These are phyloP conservation scores for Vaccinium vitisidaea DNA, from an alignment of 148 eudicot genomes.

Conservation along the genomic window DNA sequence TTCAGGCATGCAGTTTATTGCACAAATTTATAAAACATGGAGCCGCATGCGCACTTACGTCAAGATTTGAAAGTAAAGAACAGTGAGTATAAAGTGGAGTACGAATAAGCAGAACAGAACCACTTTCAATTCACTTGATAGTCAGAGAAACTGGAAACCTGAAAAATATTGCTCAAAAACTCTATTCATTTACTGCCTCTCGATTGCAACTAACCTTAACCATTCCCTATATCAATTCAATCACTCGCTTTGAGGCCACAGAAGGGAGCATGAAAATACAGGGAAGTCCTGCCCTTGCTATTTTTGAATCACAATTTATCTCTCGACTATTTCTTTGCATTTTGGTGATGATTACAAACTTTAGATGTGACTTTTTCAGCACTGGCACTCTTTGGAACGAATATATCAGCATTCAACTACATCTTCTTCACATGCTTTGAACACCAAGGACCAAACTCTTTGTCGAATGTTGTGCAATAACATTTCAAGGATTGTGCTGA, in stretches of 20 bases:
- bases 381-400: background rate
- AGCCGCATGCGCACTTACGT: background rate
- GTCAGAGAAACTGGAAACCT: background rate
- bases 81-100: background rate
- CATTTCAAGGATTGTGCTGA: background rate
- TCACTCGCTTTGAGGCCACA: background rate
- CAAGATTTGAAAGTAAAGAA: background rate
- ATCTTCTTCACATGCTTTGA: slow-evolving; percentile 10
- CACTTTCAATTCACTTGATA: background rate
- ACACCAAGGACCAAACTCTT: background rate
- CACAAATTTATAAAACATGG: background rate
- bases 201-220: background rate
- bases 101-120: background rate
- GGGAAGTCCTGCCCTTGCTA: background rate
- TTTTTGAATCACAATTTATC: background rate
- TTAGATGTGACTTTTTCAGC: background rate
- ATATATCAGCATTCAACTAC: background rate
- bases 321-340: background rate
- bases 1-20: background rate
- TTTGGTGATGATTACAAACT: background rate
- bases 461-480: background rate
- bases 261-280: background rate
- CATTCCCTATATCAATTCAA: background rate
- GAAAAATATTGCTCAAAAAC: background rate
- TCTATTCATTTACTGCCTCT: background rate